Evolutionary conservation across 345 rosid species (phyloP).

Genomic region (Balakata baccata): DNA sequence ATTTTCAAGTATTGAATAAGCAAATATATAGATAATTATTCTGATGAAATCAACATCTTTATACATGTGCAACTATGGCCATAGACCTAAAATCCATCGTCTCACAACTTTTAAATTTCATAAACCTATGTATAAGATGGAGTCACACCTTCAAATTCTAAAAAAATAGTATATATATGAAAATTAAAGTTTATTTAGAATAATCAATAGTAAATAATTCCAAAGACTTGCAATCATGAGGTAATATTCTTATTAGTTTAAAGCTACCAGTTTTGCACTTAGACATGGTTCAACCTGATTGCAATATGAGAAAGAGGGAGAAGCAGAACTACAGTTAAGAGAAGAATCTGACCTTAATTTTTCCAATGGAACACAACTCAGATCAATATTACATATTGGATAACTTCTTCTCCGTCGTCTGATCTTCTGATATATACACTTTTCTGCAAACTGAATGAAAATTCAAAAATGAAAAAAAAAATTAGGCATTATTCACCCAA

Average conservation of each 20-base stretch:
- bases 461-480: background rate
- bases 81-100: background rate
- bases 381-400: constrained; percentile 73
- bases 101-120: background rate
- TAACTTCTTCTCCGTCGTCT: constrained; percentile 75
- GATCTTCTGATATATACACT: constrained; percentile 76
- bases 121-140: background rate
- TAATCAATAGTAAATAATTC: background rate
- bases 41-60: background rate
- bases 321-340: constrained; percentile 14
- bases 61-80: background rate
- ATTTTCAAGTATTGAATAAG: too few species aligned
- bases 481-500: constrained; percentile 4
- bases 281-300: background rate
- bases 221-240: too few species aligned
- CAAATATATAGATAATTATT: background rate
- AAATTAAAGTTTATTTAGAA: background rate
- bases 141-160: background rate
- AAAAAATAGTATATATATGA: background rate
- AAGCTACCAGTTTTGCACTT: too few species aligned
- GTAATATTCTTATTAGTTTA: too few species aligned
- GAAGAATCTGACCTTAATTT: constrained; percentile 64
- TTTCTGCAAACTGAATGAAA: constrained; percentile 74
- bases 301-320: constrained; percentile 6
- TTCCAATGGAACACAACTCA: constrained; percentile 80